Evolutionary conservation across 768 basidiomycete species (phyloP).

Genomic region (Suillus bovinus): DNA sequence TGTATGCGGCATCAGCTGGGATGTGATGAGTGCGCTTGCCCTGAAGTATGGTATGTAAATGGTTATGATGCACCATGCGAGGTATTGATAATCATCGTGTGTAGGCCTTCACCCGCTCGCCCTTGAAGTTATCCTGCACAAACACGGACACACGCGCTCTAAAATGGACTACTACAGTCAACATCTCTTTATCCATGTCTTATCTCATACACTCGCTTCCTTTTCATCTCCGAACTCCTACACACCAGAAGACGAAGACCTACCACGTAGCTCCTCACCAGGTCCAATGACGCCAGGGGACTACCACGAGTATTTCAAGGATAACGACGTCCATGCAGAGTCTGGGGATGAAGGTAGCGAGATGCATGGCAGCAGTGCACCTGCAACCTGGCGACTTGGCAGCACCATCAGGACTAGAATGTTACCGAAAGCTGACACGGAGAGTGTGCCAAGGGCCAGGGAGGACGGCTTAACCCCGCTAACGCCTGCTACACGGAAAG

Average conservation of each 20-base stretch:
- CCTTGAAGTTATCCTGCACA: slow-evolving; percentile 67
- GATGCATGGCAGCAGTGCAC: slow-evolving; percentile 9
- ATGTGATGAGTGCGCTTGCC: slow-evolving; percentile 67
- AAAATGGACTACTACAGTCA: slow-evolving; percentile 70
- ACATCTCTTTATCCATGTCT: slow-evolving; percentile 70
- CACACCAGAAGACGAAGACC: slow-evolving; percentile 8
- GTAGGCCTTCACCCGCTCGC: slow-evolving; percentile 70
- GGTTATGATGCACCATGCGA: slow-evolving; percentile 11
- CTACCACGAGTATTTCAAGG: slow-evolving; percentile 7
- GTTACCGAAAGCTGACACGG: background rate
- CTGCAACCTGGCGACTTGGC: slow-evolving; percentile 11
- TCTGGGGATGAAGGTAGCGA: slow-evolving; percentile 5
- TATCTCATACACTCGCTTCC: slow-evolving; percentile 57
- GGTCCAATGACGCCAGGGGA: slow-evolving; percentile 17
- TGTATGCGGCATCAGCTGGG: slow-evolving; percentile 68
- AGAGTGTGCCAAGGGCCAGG: background rate
- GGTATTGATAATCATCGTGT: slow-evolving; percentile 3
- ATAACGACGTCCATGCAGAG: background rate
- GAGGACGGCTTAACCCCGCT: background rate
- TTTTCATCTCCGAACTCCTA: slow-evolving; percentile 13
- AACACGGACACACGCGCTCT: slow-evolving; percentile 54
- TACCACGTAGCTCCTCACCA: slow-evolving; percentile 35
- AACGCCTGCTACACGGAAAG: slow-evolving; percentile 5
- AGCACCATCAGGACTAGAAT: slow-evolving; percentile 9
- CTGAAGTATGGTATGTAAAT: slow-evolving; percentile 59